Conservation (phyloP, 164 flowering plant genomes). For the Vitis labrusca region DNA sequence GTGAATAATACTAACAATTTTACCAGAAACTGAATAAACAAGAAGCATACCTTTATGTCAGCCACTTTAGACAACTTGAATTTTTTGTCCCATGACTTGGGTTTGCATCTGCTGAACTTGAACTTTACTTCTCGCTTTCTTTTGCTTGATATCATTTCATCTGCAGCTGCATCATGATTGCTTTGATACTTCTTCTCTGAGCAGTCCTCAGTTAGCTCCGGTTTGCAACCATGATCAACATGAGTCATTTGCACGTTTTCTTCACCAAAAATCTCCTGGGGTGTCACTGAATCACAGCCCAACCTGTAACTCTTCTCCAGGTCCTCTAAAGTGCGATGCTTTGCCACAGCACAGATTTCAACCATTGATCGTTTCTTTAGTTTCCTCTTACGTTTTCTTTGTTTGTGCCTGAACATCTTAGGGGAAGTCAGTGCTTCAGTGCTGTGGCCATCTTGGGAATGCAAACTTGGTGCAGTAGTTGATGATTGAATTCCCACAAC, state of each 20-base stretch:
- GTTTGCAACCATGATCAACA: not conserved
- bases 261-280: slow-evolving; percentile 8
- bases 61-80: not conserved
- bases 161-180: slow-evolving; percentile 5
- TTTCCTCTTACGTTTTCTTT: slow-evolving; percentile 22
- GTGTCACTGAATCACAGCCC: not conserved
- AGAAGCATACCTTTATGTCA: slow-evolving; percentile 1
- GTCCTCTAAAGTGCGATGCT: slow-evolving; percentile 25
- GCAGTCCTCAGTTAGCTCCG: not conserved
- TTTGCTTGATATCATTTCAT: not conserved
- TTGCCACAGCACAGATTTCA: slow-evolving; percentile 25
- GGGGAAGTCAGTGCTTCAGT: slow-evolving; percentile 4
- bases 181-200: slow-evolving; percentile 7
- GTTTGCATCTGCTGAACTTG: slow-evolving; percentile 8
- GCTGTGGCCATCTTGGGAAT: slow-evolving; percentile 2
- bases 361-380: slow-evolving; percentile 24
- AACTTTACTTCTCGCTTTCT: slow-evolving; percentile 2
- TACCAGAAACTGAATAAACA: too few species aligned
- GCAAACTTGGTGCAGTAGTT: not conserved
- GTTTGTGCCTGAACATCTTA: slow-evolving; percentile 15
- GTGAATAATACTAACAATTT: not conserved
- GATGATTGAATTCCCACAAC: not conserved
- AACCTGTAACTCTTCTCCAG: slow-evolving; percentile 6
- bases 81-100: not conserved
- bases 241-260: slow-evolving; percentile 3